Conservation (phyloP, 148 eudicot species). For the Camellia japonica region DNA sequence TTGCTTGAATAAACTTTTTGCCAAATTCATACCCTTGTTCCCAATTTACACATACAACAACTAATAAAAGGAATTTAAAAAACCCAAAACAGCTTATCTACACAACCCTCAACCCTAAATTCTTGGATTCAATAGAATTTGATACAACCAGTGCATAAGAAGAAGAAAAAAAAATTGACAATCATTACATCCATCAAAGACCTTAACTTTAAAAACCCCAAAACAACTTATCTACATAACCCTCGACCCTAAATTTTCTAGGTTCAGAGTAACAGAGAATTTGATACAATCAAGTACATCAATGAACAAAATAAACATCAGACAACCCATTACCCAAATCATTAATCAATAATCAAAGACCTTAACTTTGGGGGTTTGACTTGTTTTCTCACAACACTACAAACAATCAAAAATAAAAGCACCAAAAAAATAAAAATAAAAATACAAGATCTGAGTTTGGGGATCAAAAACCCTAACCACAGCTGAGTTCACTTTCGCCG, state of each 20-base stretch:
- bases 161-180: neutral
- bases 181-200: slow-evolving; percentile 12
- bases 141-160: neutral
- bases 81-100: neutral
- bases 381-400: neutral
- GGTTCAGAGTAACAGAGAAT: neutral
- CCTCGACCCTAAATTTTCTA: neutral
- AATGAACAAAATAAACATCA: neutral
- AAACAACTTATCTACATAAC: neutral
- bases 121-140: neutral
- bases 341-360: no score
- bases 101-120: slow-evolving; percentile 6
- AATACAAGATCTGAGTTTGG: no score
- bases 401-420: neutral
- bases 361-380: slow-evolving; percentile 1
- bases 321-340: neutral
- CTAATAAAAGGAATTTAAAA: neutral
- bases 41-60: neutral
- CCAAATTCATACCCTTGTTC: slow-evolving; percentile 28
- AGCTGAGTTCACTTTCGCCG: no score
- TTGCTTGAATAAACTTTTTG: slow-evolving; percentile 75
- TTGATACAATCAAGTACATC: neutral
- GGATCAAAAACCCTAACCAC: no score
- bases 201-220: neutral
- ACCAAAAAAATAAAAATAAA: no score